These are phyloP conservation scores for Hericium alpestre DNA, from an alignment of 768 basidiomycete species.

Conservation along the genomic window DNA sequence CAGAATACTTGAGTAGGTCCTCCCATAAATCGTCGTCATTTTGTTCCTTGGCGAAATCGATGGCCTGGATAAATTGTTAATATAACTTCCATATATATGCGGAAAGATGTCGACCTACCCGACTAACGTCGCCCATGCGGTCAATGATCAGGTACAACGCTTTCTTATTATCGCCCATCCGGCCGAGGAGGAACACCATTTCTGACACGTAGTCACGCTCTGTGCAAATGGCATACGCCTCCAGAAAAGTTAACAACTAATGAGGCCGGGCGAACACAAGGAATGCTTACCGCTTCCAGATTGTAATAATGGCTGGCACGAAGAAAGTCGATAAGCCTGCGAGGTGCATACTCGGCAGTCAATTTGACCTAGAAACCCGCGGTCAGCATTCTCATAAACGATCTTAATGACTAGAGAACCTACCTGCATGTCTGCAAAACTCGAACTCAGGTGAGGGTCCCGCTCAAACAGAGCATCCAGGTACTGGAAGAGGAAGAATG, in stretches of 20 bases:
- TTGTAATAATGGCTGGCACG: constrained; percentile 87
- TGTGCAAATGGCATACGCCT: constrained; percentile 85
- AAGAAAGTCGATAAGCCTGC: constrained; percentile 79
- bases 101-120: constrained; percentile 37
- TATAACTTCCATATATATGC: not conserved
- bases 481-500: constrained; percentile 85
- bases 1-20: constrained; percentile 87
- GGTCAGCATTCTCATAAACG: not conserved
- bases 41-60: constrained; percentile 97
- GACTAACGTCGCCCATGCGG: constrained; percentile 81
- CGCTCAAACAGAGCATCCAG: constrained; percentile 83
- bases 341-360: constrained; percentile 79
- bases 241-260: not conserved
- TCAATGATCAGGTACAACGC: constrained; percentile 93
- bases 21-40: constrained; percentile 97
- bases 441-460: constrained; percentile 69
- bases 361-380: constrained; percentile 48
- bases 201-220: constrained; percentile 82
- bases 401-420: constrained; percentile 25
- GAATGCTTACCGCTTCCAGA: constrained; percentile 56
- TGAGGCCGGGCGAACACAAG: not conserved
- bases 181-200: constrained; percentile 94
- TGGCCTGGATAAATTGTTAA: constrained; percentile 28
- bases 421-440: constrained; percentile 71
- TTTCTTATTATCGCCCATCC: constrained; percentile 96